These are phyloP conservation scores for Boletus pseudopeckii DNA, from an alignment of 768 basidiomycete genomes.

Conservation along the genomic window DNA sequence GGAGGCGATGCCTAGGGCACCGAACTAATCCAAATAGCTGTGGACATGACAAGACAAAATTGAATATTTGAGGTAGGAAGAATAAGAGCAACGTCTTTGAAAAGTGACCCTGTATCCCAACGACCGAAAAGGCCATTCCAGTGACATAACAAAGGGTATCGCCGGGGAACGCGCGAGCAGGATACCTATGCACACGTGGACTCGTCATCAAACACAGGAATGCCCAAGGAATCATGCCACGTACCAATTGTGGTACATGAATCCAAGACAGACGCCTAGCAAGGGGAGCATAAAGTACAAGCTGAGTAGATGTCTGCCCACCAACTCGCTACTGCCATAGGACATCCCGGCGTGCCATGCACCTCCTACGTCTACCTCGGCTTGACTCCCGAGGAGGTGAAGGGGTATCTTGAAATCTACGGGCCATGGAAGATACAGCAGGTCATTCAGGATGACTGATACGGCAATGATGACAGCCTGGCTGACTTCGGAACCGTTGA, in stretches of 20 bases:
- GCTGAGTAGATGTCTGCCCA: slow-evolving; percentile 92
- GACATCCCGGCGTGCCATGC: slow-evolving; percentile 84
- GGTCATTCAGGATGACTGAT: slow-evolving; percentile 88
- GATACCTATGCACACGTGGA: slow-evolving; percentile 65
- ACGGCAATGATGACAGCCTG: slow-evolving; percentile 91
- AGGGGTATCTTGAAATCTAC: slow-evolving; percentile 68
- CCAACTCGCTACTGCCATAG: slow-evolving; percentile 79
- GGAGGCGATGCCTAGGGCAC: slow-evolving; percentile 92
- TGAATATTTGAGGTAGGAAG: slow-evolving; percentile 98
- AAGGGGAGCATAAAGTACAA: slow-evolving; percentile 96
- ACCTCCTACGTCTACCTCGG: slow-evolving; percentile 72
- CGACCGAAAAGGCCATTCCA: slow-evolving; percentile 98
- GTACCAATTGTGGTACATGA: slow-evolving; percentile 95
- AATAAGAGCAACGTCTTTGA: slow-evolving; percentile 95
- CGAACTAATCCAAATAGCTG: slow-evolving; percentile 93
- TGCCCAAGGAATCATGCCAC: slow-evolving; percentile 23
- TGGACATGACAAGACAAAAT: slow-evolving; percentile 91
- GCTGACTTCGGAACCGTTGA: slow-evolving; percentile 93
- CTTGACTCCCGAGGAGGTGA: slow-evolving; percentile 61
- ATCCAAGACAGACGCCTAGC: slow-evolving; percentile 83
- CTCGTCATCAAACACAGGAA: neutral
- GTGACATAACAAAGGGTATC: slow-evolving; percentile 97
- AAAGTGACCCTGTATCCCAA: slow-evolving; percentile 96
- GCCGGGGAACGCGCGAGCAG: slow-evolving; percentile 90
- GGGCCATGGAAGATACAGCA: slow-evolving; percentile 91